Evolutionary conservation across 2,329 filamentous ascomycete genomes (phyloP), one percentile per base, ranked within the genome.

Genomic region (Albifimbria verrucaria): DNA sequence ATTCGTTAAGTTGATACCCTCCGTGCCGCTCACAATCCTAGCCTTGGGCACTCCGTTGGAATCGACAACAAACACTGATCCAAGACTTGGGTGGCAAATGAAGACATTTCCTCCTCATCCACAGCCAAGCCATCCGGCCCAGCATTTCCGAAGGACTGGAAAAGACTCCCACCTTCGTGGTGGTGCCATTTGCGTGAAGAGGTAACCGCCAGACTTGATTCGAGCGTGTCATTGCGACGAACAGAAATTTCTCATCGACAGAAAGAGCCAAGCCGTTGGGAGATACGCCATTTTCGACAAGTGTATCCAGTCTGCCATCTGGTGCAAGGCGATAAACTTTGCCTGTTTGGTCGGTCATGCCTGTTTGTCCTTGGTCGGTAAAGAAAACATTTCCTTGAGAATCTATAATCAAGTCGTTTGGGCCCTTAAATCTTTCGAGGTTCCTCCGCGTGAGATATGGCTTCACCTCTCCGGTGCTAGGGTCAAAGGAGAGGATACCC

Each of bases 301-400:
- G 58, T 0, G 61, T 67, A 41, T 75, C 73, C 0, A 76, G 62
- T 22, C 62, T 70, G 0, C 71, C 71, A n/a, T 65, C 59, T 0
- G 62, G 60, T 0, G 61, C 62, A 0, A 73, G 50, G 1, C 73
- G 65, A 51, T 74, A 76, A 0, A 75, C 70, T 11, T 65, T 65
- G 1, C 72, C 72, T 0, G 71, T 73, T 7, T 58, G 72, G 23
- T 76, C 73, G 1, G 69, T 72, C 59, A 76, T 66, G 4, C 72
- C 72, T 0, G 72, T 75, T 47, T 75, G 72, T 0, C 73, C 73
- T 58, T 76, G 73, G 42, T 76, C 72, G 2, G 73, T 76, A 32
- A 76, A 76, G 58, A 73, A 76, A 3, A 76, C 54, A 24, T 71
- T 68, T 3, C 62, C 59, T 15, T 65, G 63, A 0, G 68, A 72